Percentiles rank a stretch among this genome's conserved stretches.
phyloP scores from a whole-genome alignment of 1,284 basidiomycete species.

The Rhodotorula mucilaginosa region DNA sequence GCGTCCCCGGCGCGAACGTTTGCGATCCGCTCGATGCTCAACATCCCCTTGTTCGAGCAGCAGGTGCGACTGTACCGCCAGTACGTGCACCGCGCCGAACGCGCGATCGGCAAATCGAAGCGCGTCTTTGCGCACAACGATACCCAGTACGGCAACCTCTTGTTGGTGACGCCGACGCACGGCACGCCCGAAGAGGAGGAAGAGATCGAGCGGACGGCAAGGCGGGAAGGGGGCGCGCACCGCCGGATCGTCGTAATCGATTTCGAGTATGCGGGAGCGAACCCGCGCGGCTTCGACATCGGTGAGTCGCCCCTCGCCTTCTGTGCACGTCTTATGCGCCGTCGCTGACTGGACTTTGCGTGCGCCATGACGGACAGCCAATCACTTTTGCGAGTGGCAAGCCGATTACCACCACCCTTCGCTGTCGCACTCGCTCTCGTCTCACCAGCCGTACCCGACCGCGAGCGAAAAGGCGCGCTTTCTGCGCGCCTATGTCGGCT shows the following conservation, averaged over 20 bases:
- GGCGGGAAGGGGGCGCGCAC: constrained; percentile 36
- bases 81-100: constrained; percentile 63
- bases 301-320: constrained; percentile 21
- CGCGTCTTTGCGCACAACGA: constrained; percentile 79
- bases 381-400: constrained; percentile 95
- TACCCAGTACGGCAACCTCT: constrained; percentile 87
- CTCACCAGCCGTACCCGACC: constrained; percentile 69
- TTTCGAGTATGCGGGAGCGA: constrained; percentile 88
- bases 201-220: constrained; percentile 35
- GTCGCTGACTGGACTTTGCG: neutral
- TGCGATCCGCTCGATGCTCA: constrained; percentile 52
- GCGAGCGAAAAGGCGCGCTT: constrained; percentile 72
- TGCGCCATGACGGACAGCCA: constrained; percentile 55
- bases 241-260: constrained; percentile 84
- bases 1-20: constrained; percentile 20
- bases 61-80: constrained; percentile 67
- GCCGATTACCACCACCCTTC: constrained; percentile 74
- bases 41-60: constrained; percentile 63
- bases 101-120: constrained; percentile 56
- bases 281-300: constrained; percentile 86
- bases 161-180: constrained; percentile 58
- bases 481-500: constrained; percentile 70
- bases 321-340: neutral
- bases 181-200: constrained; percentile 25
- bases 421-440: constrained; percentile 68